phyloP scores from a whole-genome alignment of 2,329 filamentous ascomycete species.

The Colletotrichum magnum region DNA sequence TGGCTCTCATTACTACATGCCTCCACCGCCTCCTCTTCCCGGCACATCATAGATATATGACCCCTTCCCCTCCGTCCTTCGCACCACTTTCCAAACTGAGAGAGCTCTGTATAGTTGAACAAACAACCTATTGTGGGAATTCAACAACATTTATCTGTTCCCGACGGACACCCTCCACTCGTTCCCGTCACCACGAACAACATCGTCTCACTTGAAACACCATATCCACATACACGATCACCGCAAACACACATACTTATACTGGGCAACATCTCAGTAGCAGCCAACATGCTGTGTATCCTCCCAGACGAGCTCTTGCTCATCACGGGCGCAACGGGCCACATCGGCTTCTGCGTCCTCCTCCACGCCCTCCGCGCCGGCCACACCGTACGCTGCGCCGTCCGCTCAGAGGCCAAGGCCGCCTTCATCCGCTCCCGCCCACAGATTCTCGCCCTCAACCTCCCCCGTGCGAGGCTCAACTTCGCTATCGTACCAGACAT shows the following conservation, averaged over 20 bases:
- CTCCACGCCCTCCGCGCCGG: conserved; percentile 45
- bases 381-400: conserved; percentile 49
- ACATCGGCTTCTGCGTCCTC: conserved; percentile 49
- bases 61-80: neutral
- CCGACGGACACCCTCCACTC: conserved; percentile 23
- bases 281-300: conserved; percentile 30
- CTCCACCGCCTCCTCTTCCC: neutral
- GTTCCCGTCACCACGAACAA: neutral
- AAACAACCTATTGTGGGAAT: neutral
- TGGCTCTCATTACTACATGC: neutral
- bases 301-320: conserved; percentile 42
- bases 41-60: conserved; percentile 30
- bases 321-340: conserved; percentile 50
- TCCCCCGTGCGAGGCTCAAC: conserved; percentile 42
- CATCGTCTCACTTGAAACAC: conserved; percentile 10
- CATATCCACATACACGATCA: neutral
- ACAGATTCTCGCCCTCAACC: conserved; percentile 39
- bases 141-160: conserved; percentile 10
- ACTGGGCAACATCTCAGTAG: neutral
- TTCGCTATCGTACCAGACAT: conserved; percentile 56
- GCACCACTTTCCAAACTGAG: conserved; percentile 18
- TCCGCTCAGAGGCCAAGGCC: conserved; percentile 45
- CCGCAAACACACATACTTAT: neutral
- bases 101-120: neutral
- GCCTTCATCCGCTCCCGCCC: conserved; percentile 34